phyloP scores from a whole-genome alignment of 1,139 yeast genomes.

The Yamadazyma dushanensis region DNA sequence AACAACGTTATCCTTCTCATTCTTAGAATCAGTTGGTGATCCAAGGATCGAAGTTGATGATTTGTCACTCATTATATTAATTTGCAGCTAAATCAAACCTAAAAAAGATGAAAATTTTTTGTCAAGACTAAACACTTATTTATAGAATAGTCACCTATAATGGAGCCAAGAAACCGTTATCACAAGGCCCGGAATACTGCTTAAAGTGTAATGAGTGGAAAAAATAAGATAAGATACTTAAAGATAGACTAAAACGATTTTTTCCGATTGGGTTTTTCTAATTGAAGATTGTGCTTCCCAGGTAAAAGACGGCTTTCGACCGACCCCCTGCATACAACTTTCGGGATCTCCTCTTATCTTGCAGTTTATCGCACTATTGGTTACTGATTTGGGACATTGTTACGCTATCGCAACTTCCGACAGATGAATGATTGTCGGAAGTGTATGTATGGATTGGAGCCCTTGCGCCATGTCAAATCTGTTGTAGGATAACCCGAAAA shows the following conservation, averaged over 20 bases:
- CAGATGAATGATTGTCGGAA: background rate
- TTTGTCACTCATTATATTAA: constrained; percentile 1
- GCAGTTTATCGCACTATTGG: background rate
- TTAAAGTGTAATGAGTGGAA: too few species aligned
- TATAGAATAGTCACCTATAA: too few species aligned
- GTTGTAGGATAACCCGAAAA: constrained; percentile 1
- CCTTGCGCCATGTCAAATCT: background rate
- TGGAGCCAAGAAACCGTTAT: too few species aligned
- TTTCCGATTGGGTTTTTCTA: background rate
- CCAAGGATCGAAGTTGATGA: background rate
- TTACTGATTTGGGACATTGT: background rate
- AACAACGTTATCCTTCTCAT: constrained; percentile 6
- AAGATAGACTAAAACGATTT: background rate
- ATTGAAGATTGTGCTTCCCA: too few species aligned
- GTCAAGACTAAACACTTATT: background rate
- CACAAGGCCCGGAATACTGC: too few species aligned
- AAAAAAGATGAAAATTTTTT: background rate
- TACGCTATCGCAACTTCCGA: background rate
- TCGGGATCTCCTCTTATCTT: background rate
- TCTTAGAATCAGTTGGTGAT: background rate
- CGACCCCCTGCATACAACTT: too few species aligned
- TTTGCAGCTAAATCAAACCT: background rate
- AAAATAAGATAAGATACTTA: too few species aligned
- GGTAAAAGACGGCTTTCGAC: background rate
- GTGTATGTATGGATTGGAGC: background rate